Evolutionary conservation across 176 grass and related monocot species (phyloP).

Genomic region (Oropetium thomaeum): DNA sequence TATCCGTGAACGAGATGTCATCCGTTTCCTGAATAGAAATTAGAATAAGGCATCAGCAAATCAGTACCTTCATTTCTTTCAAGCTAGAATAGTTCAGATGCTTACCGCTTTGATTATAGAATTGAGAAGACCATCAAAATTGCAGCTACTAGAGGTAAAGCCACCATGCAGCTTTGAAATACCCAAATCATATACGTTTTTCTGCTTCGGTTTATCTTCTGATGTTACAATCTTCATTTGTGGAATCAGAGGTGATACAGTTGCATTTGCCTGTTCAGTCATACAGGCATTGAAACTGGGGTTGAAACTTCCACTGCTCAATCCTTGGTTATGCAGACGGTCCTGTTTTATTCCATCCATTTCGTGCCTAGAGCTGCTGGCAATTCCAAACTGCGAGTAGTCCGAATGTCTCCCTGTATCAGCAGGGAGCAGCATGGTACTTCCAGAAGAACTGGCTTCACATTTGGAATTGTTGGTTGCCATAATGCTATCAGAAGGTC

Average conservation of each 20-base stretch:
- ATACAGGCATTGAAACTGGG: conserved; percentile 30
- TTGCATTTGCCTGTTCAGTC: conserved; percentile 39
- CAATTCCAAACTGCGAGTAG: conserved; percentile 58
- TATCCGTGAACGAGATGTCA: conserved; percentile 59
- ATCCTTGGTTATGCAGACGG: conserved; percentile 37
- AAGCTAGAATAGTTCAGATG: neutral
- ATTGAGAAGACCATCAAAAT: conserved; percentile 68
- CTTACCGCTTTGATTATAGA: conserved; percentile 94
- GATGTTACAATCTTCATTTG: conserved; percentile 40
- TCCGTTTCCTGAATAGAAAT: conserved; percentile 61
- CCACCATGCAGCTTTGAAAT: conserved; percentile 56
- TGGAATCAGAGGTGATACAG: conserved; percentile 12
- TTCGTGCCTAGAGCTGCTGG: conserved; percentile 38
- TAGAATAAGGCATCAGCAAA: conserved; percentile 9
- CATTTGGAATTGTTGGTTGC: conserved; percentile 34
- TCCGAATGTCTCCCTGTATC: conserved; percentile 35
- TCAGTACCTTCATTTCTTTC: neutral
- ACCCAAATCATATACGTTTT: conserved; percentile 43
- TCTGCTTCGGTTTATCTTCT: conserved; percentile 47
- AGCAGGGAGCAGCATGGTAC: conserved; percentile 22
- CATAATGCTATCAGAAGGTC: conserved; percentile 31
- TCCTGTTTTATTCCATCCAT: conserved; percentile 47
- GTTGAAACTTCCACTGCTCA: conserved; percentile 41
- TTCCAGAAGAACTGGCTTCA: conserved; percentile 44
- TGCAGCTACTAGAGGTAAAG: conserved; percentile 58